These are phyloP conservation scores for Trichoderma asperellum DNA, from an alignment of 2,329 filamentous ascomycete species.

Conservation along the genomic window DNA sequence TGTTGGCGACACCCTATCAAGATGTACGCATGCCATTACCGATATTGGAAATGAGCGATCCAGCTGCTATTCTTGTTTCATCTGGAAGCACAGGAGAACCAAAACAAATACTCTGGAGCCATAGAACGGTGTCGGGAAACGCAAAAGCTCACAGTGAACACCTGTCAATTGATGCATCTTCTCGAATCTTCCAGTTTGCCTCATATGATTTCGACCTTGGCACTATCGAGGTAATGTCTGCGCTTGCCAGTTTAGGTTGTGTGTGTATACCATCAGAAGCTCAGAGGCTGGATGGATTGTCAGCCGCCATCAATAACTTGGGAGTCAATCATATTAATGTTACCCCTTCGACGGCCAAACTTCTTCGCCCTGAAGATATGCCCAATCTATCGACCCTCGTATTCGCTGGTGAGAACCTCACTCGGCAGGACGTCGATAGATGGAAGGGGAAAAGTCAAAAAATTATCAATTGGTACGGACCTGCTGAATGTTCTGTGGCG, in stretches of 20 bases:
- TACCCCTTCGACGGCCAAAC: conserved; percentile 13
- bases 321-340: conserved; percentile 6
- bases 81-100: conserved; percentile 25
- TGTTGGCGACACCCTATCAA: neutral
- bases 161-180: neutral
- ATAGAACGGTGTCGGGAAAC: conserved; percentile 4
- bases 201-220: conserved; percentile 24
- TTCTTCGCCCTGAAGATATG: conserved; percentile 10
- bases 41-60: conserved; percentile 4
- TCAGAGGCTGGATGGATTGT: neutral
- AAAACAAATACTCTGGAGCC: conserved; percentile 24
- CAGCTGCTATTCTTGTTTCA: conserved; percentile 21
- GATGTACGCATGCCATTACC: neutral
- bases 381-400: conserved; percentile 4
- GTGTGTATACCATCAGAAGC: conserved; percentile 24
- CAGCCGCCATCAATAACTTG: neutral
- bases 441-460: conserved; percentile 13
- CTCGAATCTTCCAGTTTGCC: conserved; percentile 21
- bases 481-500: conserved; percentile 13
- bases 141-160: conserved; percentile 1
- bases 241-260: conserved; percentile 6
- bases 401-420: conserved; percentile 20
- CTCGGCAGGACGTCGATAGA: conserved; percentile 5
- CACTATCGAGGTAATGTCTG: conserved; percentile 13
- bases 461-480: conserved; percentile 26